phyloP scores from a whole-genome alignment of 2,329 filamentous ascomycete species.

The Leptographium radiaticola region DNA sequence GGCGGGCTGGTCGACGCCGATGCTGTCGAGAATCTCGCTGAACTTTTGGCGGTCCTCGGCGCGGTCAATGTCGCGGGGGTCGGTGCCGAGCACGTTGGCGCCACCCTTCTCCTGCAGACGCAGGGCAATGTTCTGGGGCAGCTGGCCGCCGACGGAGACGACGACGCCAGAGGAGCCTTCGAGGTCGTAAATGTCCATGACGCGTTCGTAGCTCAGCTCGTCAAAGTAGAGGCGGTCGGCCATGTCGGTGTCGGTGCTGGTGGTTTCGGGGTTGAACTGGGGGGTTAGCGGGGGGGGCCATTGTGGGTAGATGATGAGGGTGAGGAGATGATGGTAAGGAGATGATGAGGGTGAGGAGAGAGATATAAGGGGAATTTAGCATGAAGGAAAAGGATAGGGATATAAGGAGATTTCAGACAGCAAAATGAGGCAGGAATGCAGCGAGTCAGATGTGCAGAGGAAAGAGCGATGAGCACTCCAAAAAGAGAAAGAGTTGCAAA shows the following conservation, averaged over 20 bases:
- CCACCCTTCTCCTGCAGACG: conserved; percentile 83
- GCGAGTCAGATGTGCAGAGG: too few relatives aligned
- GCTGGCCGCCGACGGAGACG: conserved; percentile 88
- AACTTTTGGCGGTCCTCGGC: conserved; percentile 98
- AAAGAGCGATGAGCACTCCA: too few relatives aligned
- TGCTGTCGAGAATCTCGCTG: conserved; percentile 91
- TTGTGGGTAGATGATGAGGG: too few relatives aligned
- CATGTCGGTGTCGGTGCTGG: conserved; percentile 71
- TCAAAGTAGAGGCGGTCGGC: conserved; percentile 94
- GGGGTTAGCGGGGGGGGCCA: neutral
- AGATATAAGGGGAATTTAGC: too few relatives aligned
- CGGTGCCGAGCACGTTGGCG: conserved; percentile 82
- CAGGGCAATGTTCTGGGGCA: conserved; percentile 94
- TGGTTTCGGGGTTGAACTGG: conserved; percentile 66
- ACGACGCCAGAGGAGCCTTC: conserved; percentile 78
- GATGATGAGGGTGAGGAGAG: too few relatives aligned
- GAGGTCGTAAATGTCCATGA: conserved; percentile 98
- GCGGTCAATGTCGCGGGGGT: conserved; percentile 91
- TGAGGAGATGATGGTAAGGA: too few relatives aligned
- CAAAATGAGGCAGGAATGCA: too few relatives aligned
- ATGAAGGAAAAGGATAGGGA: too few relatives aligned
- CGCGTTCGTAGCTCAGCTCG: conserved; percentile 89
- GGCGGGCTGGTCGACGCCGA: conserved; percentile 89
- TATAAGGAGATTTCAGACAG: too few relatives aligned
- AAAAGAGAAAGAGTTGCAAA: too few relatives aligned